Evolutionary conservation across 345 rosid species (phyloP), one percentile per base, ranked within the genome.

Genomic region (Anastatica hierochuntica): DNA sequence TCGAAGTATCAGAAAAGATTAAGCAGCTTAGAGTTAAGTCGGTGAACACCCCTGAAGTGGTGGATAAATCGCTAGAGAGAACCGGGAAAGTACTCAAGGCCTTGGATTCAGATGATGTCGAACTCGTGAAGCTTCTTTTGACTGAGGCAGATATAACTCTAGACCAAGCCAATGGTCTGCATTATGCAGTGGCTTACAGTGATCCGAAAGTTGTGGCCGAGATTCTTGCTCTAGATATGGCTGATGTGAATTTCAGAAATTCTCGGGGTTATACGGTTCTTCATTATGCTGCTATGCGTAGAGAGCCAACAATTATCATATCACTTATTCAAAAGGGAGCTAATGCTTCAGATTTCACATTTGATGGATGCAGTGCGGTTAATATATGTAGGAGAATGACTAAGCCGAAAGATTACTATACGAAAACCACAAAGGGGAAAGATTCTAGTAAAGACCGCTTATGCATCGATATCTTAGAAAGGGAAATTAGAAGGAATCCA

Each of bases 91-190:
- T 92, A 59, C 90, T 75, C 43, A 92, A 73, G 73, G 97, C 98
- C 52, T 71, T 92, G 23, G 98, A 92, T 66, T 88, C 95, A 0
- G 98, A 92, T 52, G 98, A 92, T 76, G 72, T 92, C 14, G 98
- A 92, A 65, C 97, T 88, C 12, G 86, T 92, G 52, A 72, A 72
- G 53, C 95, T 92, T 67, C 90, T 92, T 10, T 70, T 92, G 29
- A 70, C 82, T 0, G 97, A 92, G 67, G 85, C 98, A 61, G 66
- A 77, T 15, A 67, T 81, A 67, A 79, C 82, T 52, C 74, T 92
- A 55, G 86, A 92, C 58, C 77, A 78, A 60, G 98, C 90, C 17
- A 58, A 76, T 39, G 97, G 90, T 18, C 81, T 92, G 54, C 98
- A 88, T 71, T 92, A 92, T 47, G 79, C 84, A 58, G 90, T 79